phyloP scores from a whole-genome alignment of 257 asterid species.

The Solanum ossicruentum region DNA sequence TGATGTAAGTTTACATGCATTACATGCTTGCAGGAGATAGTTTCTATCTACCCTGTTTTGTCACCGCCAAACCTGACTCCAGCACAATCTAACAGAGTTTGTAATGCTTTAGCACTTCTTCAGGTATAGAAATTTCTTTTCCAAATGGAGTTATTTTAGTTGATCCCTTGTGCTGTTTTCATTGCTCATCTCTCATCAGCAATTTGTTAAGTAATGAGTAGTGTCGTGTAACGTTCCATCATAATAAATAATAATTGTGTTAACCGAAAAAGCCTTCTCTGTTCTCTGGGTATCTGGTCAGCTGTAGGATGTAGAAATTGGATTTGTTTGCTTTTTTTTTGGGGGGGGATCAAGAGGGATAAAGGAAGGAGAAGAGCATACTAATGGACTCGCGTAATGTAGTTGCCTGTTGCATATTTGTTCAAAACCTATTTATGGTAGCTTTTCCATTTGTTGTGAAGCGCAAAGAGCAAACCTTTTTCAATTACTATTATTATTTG shows the following conservation, averaged over 20 bases:
- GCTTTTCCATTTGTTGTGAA: not conserved
- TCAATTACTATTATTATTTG: not conserved
- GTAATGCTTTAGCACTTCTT: constrained; percentile 97
- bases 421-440: not conserved
- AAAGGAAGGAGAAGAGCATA: not conserved
- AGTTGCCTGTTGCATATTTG: not conserved
- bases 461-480: not conserved
- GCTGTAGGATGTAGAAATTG: not conserved
- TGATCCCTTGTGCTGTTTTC: not conserved
- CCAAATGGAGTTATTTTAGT: not conserved
- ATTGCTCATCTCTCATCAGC: not conserved
- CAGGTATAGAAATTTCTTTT: constrained; percentile 37
- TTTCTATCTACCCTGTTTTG: constrained; percentile 83
- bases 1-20: not conserved
- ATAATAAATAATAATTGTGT: not conserved
- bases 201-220: not conserved
- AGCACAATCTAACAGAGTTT: constrained; percentile 84
- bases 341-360: not conserved
- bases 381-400: not conserved
- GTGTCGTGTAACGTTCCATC: not conserved
- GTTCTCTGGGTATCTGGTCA: not conserved
- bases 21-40: constrained; percentile 61
- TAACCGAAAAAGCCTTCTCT: not conserved
- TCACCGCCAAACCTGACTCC: constrained; percentile 94
- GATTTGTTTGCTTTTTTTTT: not conserved